Evolutionary conservation across 2,329 filamentous ascomycete genomes (phyloP), one percentile per base, ranked within the genome.

Genomic region (Cercospora beticola): DNA sequence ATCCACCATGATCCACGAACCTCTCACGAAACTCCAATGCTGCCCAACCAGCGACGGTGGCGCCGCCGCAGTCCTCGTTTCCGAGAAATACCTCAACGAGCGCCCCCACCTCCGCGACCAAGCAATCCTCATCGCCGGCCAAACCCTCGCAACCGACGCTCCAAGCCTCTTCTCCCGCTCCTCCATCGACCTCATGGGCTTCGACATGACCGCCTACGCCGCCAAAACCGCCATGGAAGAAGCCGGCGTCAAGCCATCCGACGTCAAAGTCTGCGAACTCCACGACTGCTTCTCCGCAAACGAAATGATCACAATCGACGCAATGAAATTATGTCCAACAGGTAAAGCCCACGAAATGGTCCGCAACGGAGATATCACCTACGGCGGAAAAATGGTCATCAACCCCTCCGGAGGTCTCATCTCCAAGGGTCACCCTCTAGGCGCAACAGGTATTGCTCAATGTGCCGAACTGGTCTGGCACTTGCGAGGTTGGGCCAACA

Each of bases 231-330:
- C 94, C 26, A 84, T 92, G 71, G 84, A 82, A 36, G 91, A 98
- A 81, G 93, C 93, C 0, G 87, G 88, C 33, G 85, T 88, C 1
- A 82, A 81, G 2, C 83, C 91, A 0, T 81, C 83, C 30, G 91
- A 97, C 73, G 86, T 94, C 73, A 88, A 90, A 76, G 91, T 98
- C 18, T 93, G 92, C 78, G 94, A 98, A 83, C 84, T 98, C 69
- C 94, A 98, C 81, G 94, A 98, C 82, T 98, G 94, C 84, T 98
- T 98, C 86, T 93, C 90, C 14, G 90, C 94, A 40, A 98, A 98
- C 80, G 93, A 98, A 83, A 91, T 98, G 90, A 87, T 96, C 63
- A 90, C 89, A 2, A 89, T 98, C 63, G 94, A 98, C 78, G 92
- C 92, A 0, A 86, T 98, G 0, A 93, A 93, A 2, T 86, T 98